These are phyloP conservation scores for Prunus padus DNA, from an alignment of 306 rosid genomes.

Conservation along the genomic window DNA sequence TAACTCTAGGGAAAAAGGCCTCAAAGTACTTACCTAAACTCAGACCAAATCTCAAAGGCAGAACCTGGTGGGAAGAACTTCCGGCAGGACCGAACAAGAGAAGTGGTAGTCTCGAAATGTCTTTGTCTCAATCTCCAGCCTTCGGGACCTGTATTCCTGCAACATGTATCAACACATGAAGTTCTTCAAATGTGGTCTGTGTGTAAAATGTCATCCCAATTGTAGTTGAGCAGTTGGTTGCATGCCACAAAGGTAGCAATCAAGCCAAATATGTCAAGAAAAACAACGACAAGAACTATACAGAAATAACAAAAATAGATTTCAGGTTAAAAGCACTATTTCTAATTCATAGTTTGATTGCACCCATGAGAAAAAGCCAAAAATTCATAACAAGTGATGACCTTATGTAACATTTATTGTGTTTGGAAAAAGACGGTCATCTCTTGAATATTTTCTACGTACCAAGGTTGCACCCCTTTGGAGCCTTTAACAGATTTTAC, in stretches of 20 bases:
- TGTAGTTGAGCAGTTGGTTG: conserved; percentile 11
- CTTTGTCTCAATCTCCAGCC: conserved; percentile 97
- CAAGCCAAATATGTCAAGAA: conserved; percentile 10
- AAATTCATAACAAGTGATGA: not conserved
- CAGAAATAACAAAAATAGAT: not conserved
- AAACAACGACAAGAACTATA: conserved; percentile 16
- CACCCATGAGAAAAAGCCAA: not conserved
- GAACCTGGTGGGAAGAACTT: conserved; percentile 90
- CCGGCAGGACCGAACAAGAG: conserved; percentile 94
- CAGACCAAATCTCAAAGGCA: conserved; percentile 96
- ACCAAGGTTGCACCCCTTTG: not conserved
- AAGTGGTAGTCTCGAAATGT: conserved; percentile 83
- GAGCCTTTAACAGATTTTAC: conserved; percentile 4
- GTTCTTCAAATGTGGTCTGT: conserved; percentile 14
- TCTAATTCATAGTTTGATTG: not conserved
- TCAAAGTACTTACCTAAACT: conserved; percentile 72
- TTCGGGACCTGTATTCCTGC: conserved; percentile 96
- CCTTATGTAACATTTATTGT: not conserved
- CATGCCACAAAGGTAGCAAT: not conserved
- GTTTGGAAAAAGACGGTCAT: not conserved
- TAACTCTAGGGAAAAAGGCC: conserved; percentile 25
- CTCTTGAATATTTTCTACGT: not conserved
- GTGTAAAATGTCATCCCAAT: conserved; percentile 1
- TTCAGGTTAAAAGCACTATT: not conserved
- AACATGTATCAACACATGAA: conserved; percentile 24